Percentiles rank a stretch among this genome's conserved stretches.
phyloP scores from a whole-genome alignment of 2,329 filamentous ascomycete genomes.

The Macrophomina pseudophaseolina region DNA sequence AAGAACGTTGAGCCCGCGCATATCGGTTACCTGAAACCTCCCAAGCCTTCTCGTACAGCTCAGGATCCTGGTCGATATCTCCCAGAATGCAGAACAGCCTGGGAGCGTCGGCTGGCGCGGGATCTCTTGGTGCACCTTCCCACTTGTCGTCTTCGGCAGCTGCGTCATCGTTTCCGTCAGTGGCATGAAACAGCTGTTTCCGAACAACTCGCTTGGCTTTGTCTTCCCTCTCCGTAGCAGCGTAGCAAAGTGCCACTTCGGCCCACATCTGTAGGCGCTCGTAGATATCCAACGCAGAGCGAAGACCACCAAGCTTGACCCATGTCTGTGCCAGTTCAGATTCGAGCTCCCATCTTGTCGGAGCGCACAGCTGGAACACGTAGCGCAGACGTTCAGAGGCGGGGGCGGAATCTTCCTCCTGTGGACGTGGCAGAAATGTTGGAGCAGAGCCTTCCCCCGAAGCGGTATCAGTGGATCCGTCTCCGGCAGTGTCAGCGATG shows the following conservation, averaged over 20 bases:
- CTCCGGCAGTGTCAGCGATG: conserved; percentile 75
- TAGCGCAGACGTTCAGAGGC: conserved; percentile 78
- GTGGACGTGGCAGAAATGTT: conserved; percentile 80
- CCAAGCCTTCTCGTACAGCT: conserved; percentile 87
- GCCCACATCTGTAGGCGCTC: conserved; percentile 92
- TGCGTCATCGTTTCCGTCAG: conserved; percentile 47
- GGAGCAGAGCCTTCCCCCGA: conserved; percentile 57
- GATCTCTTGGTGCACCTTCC: conserved; percentile 72
- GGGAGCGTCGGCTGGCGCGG: conserved; percentile 80
- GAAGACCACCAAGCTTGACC: conserved; percentile 83
- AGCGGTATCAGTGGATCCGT: conserved; percentile 30
- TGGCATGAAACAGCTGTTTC: conserved; percentile 76
- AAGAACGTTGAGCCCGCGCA: conserved; percentile 82
- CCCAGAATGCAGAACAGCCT: conserved; percentile 92
- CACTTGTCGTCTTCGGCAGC: conserved; percentile 55
- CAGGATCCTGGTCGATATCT: conserved; percentile 77
- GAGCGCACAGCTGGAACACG: conserved; percentile 81
- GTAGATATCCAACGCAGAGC: conserved; percentile 94
- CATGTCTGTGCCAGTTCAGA: conserved; percentile 92
- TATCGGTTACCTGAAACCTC: conserved; percentile 80
- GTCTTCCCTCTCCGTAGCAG: conserved; percentile 77
- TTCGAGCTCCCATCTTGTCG: conserved; percentile 91
- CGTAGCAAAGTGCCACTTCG: conserved; percentile 89
- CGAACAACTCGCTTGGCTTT: conserved; percentile 80
- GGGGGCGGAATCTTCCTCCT: conserved; percentile 77